A percentile compares a stretch with the other conserved stretches of the same genome.
Conservation (phyloP, 305 asterid species). For the Fraxinus ornus region DNA sequence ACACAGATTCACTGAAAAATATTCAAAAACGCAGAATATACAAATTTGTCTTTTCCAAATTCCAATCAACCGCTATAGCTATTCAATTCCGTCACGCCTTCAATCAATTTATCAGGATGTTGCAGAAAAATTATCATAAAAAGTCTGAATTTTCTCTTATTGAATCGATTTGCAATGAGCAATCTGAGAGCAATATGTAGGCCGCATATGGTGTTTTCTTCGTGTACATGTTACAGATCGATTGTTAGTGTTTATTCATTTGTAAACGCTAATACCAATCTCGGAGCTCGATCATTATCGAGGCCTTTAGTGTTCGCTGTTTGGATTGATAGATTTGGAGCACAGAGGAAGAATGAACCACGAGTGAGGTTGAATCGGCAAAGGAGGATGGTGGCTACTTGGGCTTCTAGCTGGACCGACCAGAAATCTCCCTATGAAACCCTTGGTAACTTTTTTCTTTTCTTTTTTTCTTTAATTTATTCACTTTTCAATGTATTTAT, state of each 20-base stretch:
- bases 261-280: constrained; percentile 30
- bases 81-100: constrained; percentile 11
- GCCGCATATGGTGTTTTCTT: constrained; percentile 51
- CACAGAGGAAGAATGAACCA: constrained; percentile 31
- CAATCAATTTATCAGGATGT: neutral
- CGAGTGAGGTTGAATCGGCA: constrained; percentile 55
- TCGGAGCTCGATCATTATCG: constrained; percentile 28
- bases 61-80: neutral
- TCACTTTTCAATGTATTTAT: neutral
- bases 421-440: constrained; percentile 86
- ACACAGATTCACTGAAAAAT: neutral
- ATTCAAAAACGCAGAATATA: neutral
- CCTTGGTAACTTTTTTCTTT: constrained; percentile 43
- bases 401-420: constrained; percentile 74
- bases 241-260: constrained; percentile 44
- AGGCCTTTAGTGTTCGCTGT: constrained; percentile 37
- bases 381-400: constrained; percentile 63
- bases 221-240: constrained; percentile 53
- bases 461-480: neutral
- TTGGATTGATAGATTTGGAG: constrained; percentile 40
- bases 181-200: constrained; percentile 61
- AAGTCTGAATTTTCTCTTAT: neutral
- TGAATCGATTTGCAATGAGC: constrained; percentile 43
- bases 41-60: neutral
- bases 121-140: neutral